Conservation (phyloP, 2,329 filamentous ascomycete genomes). For the Trichoderma citrinoviride region DNA sequence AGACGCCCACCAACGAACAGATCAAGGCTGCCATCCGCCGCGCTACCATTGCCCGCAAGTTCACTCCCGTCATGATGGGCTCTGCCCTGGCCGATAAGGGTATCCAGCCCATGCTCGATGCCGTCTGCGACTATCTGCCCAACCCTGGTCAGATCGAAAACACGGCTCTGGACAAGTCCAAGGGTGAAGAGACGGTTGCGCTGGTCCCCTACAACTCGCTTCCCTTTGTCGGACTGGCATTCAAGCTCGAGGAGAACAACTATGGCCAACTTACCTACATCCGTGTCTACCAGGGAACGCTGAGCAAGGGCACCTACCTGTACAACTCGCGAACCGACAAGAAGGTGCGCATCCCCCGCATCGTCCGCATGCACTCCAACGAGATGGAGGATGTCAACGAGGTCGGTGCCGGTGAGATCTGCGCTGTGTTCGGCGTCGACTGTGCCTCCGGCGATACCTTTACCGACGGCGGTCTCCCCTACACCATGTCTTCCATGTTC, state of each 20-base stretch:
- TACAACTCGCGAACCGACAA: conserved; percentile 94
- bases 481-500: conserved; percentile 97
- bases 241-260: conserved; percentile 98
- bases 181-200: conserved; percentile 75
- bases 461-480: conserved; percentile 87
- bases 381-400: conserved; percentile 97
- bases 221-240: conserved; percentile 92
- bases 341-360: conserved; percentile 93
- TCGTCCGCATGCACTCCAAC: conserved; percentile 99
- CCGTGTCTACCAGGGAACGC: conserved; percentile 90
- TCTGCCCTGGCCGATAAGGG: conserved; percentile 92
- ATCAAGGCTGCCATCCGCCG: conserved; percentile 91
- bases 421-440: conserved; percentile 95
- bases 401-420: conserved; percentile 95
- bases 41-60: conserved; percentile 84
- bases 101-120: conserved; percentile 94
- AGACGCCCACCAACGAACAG: conserved; percentile 73
- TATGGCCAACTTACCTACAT: conserved; percentile 98
- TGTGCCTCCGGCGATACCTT: conserved; percentile 98
- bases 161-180: conserved; percentile 78
- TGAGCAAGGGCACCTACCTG: conserved; percentile 84
- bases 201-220: conserved; percentile 90
- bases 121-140: conserved; percentile 91
- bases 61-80: conserved; percentile 94
- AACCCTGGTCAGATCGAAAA: conserved; percentile 90